Evolutionary conservation across 2,329 filamentous ascomycete species (phyloP).

Genomic region (Fusarium foetens): DNA sequence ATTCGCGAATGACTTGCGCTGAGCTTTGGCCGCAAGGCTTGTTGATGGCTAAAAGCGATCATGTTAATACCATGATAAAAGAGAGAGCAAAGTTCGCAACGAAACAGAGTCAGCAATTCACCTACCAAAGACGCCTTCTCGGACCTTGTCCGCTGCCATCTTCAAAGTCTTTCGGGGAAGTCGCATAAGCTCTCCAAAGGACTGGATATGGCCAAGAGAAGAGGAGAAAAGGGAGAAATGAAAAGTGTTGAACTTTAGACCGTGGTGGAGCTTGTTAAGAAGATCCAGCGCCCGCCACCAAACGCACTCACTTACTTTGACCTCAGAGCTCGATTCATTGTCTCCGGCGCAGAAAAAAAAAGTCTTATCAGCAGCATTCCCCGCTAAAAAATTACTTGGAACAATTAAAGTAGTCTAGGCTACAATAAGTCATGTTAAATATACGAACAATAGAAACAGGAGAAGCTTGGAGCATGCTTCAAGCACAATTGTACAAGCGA

Average conservation of each 20-base stretch:
- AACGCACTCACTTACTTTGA: conserved; percentile 3
- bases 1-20: conserved; percentile 88
- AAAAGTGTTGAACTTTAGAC: conserved; percentile 14
- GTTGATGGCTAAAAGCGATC: conserved; percentile 76
- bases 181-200: conserved; percentile 46
- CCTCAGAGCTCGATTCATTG: conserved; percentile 6
- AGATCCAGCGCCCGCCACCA: conserved; percentile 26
- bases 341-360: conserved; percentile 3
- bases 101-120: conserved; percentile 22
- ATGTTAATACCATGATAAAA: conserved; percentile 15
- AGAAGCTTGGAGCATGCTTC: neutral
- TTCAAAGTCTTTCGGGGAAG: conserved; percentile 50
- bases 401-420: neutral
- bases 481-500: neutral
- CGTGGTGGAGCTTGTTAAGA: conserved; percentile 28
- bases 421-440: conserved; percentile 1
- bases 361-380: conserved; percentile 31
- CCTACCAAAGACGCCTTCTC: conserved; percentile 69
- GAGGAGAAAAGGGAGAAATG: conserved; percentile 10
- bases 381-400: conserved; percentile 19
- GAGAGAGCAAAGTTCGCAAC: neutral
- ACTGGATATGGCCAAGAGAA: conserved; percentile 7
- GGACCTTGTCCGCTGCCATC: conserved; percentile 64
- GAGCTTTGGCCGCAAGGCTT: conserved; percentile 90
- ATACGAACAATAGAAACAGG: neutral